phyloP scores from a whole-genome alignment of 352 stramenopile species.

The Elongisporangium undulatum region DNA sequence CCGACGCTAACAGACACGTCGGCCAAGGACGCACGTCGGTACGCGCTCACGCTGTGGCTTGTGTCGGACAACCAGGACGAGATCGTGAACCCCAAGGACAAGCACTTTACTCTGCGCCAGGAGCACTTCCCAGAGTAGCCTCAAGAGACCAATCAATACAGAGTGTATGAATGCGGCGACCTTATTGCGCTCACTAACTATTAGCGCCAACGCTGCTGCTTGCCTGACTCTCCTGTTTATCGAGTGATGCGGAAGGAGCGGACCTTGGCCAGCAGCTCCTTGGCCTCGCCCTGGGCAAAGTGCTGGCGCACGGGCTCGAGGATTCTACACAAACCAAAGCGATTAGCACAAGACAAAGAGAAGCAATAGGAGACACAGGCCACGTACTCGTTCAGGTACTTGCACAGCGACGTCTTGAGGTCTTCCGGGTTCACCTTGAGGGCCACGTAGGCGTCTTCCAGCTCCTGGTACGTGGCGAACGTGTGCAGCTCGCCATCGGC shows the following conservation, averaged over 20 bases:
- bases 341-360: constrained; percentile 2
- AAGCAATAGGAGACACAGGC: not conserved
- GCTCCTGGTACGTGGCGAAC: constrained; percentile 87
- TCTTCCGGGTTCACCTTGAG: constrained; percentile 91
- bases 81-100: constrained; percentile 38
- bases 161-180: not conserved
- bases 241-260: constrained; percentile 95
- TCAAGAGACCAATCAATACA: not conserved
- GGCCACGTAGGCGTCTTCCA: constrained; percentile 90
- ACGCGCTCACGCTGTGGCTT: constrained; percentile 90
- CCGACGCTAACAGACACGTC: constrained; percentile 41
- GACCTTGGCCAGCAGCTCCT: constrained; percentile 95
- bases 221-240: constrained; percentile 32
- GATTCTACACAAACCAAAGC: constrained; percentile 46
- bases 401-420: constrained; percentile 91
- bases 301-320: constrained; percentile 96
- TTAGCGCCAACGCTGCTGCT: not conserved
- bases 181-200: not conserved
- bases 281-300: constrained; percentile 94
- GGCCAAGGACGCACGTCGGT: constrained; percentile 28
- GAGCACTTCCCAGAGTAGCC: constrained; percentile 26
- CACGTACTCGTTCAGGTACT: constrained; percentile 91
- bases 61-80: constrained; percentile 37
- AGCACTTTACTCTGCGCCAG: constrained; percentile 27
- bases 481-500: constrained; percentile 50